A percentile compares a stretch with the other conserved stretches of the same genome.
Evolutionary conservation across 129 eudicot genomes (phyloP).

Genomic region (Arctium lappa): DNA sequence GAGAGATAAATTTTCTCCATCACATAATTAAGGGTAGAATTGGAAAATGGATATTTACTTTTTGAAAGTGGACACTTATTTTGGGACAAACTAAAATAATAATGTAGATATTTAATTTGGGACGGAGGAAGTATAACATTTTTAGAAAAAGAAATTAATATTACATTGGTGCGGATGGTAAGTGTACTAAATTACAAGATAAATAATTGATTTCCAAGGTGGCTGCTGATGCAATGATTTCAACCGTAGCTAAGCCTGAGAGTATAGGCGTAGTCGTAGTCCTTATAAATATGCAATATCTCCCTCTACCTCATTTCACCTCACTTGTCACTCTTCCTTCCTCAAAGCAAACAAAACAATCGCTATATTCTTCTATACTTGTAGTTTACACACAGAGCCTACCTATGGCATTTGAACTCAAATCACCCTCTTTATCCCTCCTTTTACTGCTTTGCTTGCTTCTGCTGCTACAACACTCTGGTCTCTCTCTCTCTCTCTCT

Average conservation of each 20-base stretch:
- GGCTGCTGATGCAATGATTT: conserved; percentile 45
- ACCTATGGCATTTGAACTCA: conserved; percentile 27
- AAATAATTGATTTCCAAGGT: conserved; percentile 3
- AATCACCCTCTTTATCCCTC: conserved; percentile 17
- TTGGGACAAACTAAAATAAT: too few relatives aligned
- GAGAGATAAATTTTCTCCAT: too few relatives aligned
- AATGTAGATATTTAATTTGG: too few relatives aligned
- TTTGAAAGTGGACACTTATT: too few relatives aligned
- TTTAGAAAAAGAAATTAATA: too few relatives aligned
- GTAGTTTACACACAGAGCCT: neutral
- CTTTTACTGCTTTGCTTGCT: conserved; percentile 18
- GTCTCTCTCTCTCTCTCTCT: neutral
- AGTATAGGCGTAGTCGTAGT: neutral
- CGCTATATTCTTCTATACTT: neutral
- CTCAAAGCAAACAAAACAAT: conserved; percentile 17
- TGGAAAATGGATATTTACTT: too few relatives aligned
- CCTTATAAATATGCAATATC: conserved; percentile 26
- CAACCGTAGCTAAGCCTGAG: conserved; percentile 24
- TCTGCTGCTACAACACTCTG: conserved; percentile 23
- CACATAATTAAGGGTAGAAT: too few relatives aligned
- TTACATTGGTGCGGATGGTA: too few relatives aligned
- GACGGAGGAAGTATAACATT: too few relatives aligned
- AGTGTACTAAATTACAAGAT: neutral
- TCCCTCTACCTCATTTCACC: neutral
- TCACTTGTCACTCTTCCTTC: conserved; percentile 18